phyloP scores from a whole-genome alignment of 73 alveolate species.

The Stentor roeselii region DNA sequence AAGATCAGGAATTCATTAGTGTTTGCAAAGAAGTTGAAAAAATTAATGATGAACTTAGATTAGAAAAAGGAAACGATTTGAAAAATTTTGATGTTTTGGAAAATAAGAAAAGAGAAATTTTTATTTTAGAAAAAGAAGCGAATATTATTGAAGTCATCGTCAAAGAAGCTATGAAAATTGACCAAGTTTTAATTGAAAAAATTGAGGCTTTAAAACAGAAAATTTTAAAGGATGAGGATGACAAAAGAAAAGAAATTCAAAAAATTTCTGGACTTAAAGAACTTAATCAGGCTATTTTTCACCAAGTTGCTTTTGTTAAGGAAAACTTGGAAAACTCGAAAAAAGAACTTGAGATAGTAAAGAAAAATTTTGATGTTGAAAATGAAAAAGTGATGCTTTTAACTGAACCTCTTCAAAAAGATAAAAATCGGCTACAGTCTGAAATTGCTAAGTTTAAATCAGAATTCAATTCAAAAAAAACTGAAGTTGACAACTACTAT shows the following conservation, averaged over 20 bases:
- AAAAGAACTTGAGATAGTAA: neutral
- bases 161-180: no score
- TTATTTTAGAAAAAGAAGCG: neutral
- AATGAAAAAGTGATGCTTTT: neutral
- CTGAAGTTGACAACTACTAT: constrained; percentile 10
- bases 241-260: neutral
- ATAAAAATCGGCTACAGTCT: no score
- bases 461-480: neutral
- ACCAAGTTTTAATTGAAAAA: neutral
- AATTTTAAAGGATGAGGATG: neutral
- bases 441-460: neutral
- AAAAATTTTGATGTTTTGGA: neutral
- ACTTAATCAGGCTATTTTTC: neutral
- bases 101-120: neutral
- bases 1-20: neutral
- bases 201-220: neutral
- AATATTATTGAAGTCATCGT: neutral
- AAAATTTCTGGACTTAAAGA: neutral
- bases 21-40: constrained; percentile 7
- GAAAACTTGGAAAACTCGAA: neutral
- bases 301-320: neutral
- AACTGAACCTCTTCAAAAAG: neutral
- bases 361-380: neutral
- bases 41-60: constrained; percentile 10
- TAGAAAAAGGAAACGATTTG: neutral